A percentile compares a stretch with the other conserved stretches of the same genome.
Evolutionary conservation across 2,329 filamentous ascomycete genomes (phyloP).

Genomic region (Alternaria ventricosa): DNA sequence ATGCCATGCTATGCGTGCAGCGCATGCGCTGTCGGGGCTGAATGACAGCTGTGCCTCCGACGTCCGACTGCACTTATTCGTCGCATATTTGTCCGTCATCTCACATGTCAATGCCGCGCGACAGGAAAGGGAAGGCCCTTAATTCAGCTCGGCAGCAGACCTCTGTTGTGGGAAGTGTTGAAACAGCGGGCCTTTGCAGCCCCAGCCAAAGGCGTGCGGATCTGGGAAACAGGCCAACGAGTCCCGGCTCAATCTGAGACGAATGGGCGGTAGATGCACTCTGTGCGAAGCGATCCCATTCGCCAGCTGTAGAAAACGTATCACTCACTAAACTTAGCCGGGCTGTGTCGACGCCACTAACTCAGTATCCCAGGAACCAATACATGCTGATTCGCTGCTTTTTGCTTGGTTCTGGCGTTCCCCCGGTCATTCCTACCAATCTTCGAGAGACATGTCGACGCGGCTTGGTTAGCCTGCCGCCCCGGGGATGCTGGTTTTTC

Average conservation of each 20-base stretch:
- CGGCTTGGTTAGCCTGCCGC: slow-evolving; percentile 25
- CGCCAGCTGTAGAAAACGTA: slow-evolving; percentile 22
- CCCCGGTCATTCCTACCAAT: slow-evolving; percentile 34
- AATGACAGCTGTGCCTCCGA: slow-evolving; percentile 3
- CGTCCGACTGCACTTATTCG: background rate
- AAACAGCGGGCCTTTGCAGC: slow-evolving; percentile 25
- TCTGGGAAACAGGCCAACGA: slow-evolving; percentile 18
- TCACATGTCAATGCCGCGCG: slow-evolving; percentile 23
- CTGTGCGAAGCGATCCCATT: slow-evolving; percentile 20
- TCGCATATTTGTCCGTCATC: background rate
- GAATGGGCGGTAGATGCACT: slow-evolving; percentile 25
- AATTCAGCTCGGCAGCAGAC: slow-evolving; percentile 16
- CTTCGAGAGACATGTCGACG: slow-evolving; percentile 34
- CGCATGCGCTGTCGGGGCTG: background rate
- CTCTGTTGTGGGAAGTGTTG: slow-evolving; percentile 21
- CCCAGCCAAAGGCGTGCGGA: slow-evolving; percentile 18
- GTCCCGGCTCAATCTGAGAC: slow-evolving; percentile 35
- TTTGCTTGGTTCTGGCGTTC: slow-evolving; percentile 25
- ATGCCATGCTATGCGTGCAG: background rate
- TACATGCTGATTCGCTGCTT: slow-evolving; percentile 26
- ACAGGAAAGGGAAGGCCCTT: slow-evolving; percentile 6
- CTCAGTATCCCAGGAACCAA: slow-evolving; percentile 4
- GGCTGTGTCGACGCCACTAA: slow-evolving; percentile 15
- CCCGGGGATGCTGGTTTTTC: slow-evolving; percentile 30
- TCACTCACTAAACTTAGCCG: slow-evolving; percentile 21